Conservation (phyloP, 164 flowering plant species). For the Buxus sempervirens region DNA sequence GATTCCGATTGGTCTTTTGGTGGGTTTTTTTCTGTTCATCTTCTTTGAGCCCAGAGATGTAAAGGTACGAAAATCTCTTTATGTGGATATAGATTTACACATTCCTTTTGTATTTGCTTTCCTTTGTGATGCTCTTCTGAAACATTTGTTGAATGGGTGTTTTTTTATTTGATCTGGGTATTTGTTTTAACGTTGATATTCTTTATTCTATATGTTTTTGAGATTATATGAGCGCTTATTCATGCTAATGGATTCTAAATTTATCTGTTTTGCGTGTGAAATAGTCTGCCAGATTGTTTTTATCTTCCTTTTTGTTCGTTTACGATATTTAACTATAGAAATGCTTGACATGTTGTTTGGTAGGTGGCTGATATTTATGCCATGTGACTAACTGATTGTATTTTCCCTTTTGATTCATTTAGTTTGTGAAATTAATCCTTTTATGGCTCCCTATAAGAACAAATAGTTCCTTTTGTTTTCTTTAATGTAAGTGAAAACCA, state of each 20-base stretch:
- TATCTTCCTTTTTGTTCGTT: no score
- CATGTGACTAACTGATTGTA: no score
- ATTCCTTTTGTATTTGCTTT: background rate
- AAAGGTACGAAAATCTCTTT: constrained; percentile 24
- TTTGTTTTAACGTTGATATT: background rate
- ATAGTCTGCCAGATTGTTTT: no score
- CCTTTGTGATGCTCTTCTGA: background rate
- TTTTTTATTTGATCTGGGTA: constrained; percentile 3
- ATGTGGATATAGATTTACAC: background rate
- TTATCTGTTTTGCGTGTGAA: no score
- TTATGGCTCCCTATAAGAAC: no score
- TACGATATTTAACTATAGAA: no score
- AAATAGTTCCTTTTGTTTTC: no score
- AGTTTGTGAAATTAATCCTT: no score
- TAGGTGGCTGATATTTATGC: no score
- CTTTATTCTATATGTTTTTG: background rate
- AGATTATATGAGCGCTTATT: background rate
- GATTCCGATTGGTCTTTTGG: constrained; percentile 33
- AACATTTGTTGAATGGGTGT: background rate
- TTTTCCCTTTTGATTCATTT: no score
- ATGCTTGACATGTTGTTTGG: no score
- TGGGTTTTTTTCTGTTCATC: constrained; percentile 49
- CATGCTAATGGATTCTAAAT: background rate
- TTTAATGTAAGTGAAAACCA: no score
- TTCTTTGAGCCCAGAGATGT: constrained; percentile 34